A percentile compares a stretch with the other conserved stretches of the same genome.
These are phyloP conservation scores for Aspergillus aculeatus DNA, from an alignment of 2,329 filamentous ascomycete species.

Conservation along the genomic window DNA sequence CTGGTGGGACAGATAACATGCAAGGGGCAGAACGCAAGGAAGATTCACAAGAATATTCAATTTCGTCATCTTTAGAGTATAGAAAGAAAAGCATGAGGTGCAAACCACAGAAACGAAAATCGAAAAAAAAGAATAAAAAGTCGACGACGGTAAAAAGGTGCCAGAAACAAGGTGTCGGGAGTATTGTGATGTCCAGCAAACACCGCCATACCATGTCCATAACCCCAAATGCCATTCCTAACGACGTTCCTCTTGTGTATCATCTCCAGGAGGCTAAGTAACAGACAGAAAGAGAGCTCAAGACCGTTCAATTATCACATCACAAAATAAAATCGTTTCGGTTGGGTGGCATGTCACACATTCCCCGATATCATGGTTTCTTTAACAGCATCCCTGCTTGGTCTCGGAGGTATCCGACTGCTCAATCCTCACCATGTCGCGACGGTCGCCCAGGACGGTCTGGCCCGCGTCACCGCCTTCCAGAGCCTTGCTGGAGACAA, in stretches of 20 bases:
- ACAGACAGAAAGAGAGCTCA: constrained; percentile 38
- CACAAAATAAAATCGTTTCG: constrained; percentile 39
- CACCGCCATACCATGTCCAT: constrained; percentile 26
- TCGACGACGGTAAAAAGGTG: constrained; percentile 13
- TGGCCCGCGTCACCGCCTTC: constrained; percentile 82
- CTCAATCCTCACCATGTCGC: constrained; percentile 78
- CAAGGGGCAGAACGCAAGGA: neutral
- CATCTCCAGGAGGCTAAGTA: constrained; percentile 35
- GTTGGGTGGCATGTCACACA: constrained; percentile 27
- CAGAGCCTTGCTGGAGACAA: constrained; percentile 95
- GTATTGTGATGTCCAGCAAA: constrained; percentile 23
- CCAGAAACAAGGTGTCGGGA: constrained; percentile 19
- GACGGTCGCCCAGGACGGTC: constrained; percentile 75
- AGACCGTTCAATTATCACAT: constrained; percentile 41
- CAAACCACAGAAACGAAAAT: constrained; percentile 18
- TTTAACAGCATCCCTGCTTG: constrained; percentile 57
- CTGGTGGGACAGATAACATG: neutral
- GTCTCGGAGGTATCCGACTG: constrained; percentile 76
- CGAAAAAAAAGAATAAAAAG: constrained; percentile 19
- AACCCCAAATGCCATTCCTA: constrained; percentile 27
- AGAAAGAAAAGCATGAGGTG: constrained; percentile 20
- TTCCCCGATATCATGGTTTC: constrained; percentile 16
- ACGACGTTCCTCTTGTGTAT: constrained; percentile 36
- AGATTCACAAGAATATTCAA: constrained; percentile 9
- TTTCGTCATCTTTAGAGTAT: constrained; percentile 21